These are phyloP conservation scores for Thelonectria olida DNA, from an alignment of 2,329 filamentous ascomycete species.

Conservation along the genomic window DNA sequence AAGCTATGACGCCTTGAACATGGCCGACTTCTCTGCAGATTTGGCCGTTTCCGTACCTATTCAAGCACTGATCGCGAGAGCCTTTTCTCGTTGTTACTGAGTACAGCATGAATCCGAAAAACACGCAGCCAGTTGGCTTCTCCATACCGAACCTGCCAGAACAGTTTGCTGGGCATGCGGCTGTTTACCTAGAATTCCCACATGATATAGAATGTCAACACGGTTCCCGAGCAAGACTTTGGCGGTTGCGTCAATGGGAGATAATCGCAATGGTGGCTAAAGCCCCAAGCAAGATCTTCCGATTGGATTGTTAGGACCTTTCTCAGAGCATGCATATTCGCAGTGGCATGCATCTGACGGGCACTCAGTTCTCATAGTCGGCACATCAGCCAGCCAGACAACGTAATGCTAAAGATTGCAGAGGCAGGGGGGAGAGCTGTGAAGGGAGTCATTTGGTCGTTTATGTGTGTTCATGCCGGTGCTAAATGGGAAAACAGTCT, in stretches of 20 bases:
- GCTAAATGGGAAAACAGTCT: too few relatives aligned
- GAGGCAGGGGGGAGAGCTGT: too few relatives aligned
- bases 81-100: background rate
- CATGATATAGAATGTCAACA: background rate
- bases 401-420: too few relatives aligned
- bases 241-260: background rate
- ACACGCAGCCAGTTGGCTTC: background rate
- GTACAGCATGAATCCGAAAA: background rate
- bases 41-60: background rate
- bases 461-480: too few relatives aligned
- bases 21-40: background rate
- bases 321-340: background rate
- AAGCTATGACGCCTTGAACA: background rate
- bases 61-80: constrained; percentile 5
- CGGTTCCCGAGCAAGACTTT: background rate
- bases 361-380: constrained; percentile 5
- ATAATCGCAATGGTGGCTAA: background rate
- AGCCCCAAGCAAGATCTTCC: background rate
- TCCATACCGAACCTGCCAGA: constrained; percentile 2
- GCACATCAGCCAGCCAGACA: too few relatives aligned
- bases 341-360: background rate
- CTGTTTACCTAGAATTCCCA: background rate
- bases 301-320: background rate
- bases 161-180: background rate
- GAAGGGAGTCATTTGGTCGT: too few relatives aligned